These are phyloP conservation scores for Irpex rosettiformis DNA, from an alignment of 1,284 basidiomycete species.

Conservation along the genomic window DNA sequence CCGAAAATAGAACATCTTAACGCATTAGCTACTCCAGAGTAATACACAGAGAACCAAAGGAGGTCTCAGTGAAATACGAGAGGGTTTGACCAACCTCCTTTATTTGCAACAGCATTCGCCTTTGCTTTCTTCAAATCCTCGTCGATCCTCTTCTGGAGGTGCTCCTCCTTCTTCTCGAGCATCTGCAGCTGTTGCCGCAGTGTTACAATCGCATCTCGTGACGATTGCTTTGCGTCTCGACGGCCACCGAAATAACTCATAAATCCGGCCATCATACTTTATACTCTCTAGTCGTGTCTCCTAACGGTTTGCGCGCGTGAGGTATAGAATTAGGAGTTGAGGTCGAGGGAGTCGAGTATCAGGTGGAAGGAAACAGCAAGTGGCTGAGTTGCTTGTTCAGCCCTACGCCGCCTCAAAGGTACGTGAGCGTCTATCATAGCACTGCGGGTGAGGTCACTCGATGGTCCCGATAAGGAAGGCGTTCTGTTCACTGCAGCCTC, in stretches of 20 bases:
- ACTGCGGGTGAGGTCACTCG: conserved; percentile 25
- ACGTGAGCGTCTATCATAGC: conserved; percentile 12
- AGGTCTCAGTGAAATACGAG: neutral
- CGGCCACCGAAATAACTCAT: conserved; percentile 83
- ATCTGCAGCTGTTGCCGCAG: conserved; percentile 89
- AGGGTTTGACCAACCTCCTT: conserved; percentile 68
- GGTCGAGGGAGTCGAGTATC: conserved; percentile 7
- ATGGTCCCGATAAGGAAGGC: conserved; percentile 31
- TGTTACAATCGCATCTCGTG: conserved; percentile 84
- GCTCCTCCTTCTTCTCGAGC: conserved; percentile 99
- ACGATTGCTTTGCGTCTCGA: conserved; percentile 75
- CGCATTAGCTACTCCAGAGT: neutral
- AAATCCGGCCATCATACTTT: conserved; percentile 76
- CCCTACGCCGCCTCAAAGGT: conserved; percentile 2
- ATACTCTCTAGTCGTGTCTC: neutral
- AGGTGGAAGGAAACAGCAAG: conserved; percentile 6
- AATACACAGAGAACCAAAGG: neutral
- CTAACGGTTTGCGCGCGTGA: neutral
- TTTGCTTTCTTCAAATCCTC: conserved; percentile 92
- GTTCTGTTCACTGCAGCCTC: neutral
- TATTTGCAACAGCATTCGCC: conserved; percentile 92
- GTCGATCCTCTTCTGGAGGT: conserved; percentile 95
- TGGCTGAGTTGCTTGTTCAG: conserved; percentile 9
- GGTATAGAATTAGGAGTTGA: conserved; percentile 1
- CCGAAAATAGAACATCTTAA: neutral